Evolutionary conservation across 306 rosid genomes (phyloP), one percentile per base, ranked within the genome.

Genomic region (Cucurbita argyrosperma): DNA sequence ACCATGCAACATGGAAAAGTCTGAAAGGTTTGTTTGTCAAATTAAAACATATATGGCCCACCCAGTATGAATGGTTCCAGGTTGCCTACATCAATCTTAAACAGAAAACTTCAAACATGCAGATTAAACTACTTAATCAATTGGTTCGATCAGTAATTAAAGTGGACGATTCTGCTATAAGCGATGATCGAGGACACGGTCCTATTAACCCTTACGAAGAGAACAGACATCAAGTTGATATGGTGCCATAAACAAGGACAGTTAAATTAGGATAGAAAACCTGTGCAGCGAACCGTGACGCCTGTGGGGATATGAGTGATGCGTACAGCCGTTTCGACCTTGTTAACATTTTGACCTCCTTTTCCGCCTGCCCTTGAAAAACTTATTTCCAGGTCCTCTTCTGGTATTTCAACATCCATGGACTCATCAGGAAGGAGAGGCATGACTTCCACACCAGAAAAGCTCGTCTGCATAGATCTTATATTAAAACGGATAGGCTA

Each of bases 281-380:
- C 97, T 86, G 97, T 93, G 87, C 98, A 90, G 79, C 98, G 92
- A 82, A 90, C 80, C 2, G 96, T 86, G 79, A 93, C 96, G 13
- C 98, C 94, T 15, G 98, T 93, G n/a, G 98, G 98, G 82, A 90
- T 84, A 85, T 90, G 98, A 43, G 98, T 93, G 38, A 93, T 93
- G 53, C 98, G 93, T 19, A 93, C 98, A 52, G 98, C 98, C 79
- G 94, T 89, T 88, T 93, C 97, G 59, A 93, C 90, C 89, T 93
- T 93, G 87, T 93, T 90, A 49, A 93, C 98, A 79, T 93, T 93
- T 83, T 93, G 98, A 66, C 97, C 98, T 56, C 98, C 98, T 80
- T 90, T 93, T 71, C 98, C 98, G 5, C 98, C 98, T 30, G 97
- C 98, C 83, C 98, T 85, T 63, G 97, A 89, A 80, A 88, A 87